Evolutionary conservation across 2,329 filamentous ascomycete species (phyloP).

Genomic region (Aspergillus brasiliensis): DNA sequence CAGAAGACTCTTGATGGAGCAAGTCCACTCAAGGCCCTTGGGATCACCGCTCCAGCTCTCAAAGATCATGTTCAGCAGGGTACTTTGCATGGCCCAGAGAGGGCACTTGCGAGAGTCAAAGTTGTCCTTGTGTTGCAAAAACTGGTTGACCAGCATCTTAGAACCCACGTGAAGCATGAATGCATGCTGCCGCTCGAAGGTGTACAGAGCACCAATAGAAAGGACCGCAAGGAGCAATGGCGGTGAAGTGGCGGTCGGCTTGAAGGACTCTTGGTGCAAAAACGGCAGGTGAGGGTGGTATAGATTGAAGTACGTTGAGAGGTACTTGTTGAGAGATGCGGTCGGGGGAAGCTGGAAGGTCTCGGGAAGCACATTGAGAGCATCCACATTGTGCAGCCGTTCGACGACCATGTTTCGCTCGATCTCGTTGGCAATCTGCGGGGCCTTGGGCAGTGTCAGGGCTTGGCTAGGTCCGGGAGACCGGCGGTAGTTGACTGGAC

Average conservation of each 20-base stretch:
- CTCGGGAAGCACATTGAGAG: slow-evolving; percentile 78
- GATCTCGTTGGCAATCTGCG: slow-evolving; percentile 80
- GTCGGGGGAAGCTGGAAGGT: slow-evolving; percentile 85
- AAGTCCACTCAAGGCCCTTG: slow-evolving; percentile 97
- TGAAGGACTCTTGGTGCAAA: slow-evolving; percentile 88
- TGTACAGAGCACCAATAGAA: slow-evolving; percentile 93
- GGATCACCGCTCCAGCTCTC: slow-evolving; percentile 98
- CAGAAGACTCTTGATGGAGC: slow-evolving; percentile 95
- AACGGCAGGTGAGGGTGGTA: slow-evolving; percentile 98
- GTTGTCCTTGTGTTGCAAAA: slow-evolving; percentile 96
- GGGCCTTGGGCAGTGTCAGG: slow-evolving; percentile 68
- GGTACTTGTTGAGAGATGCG: slow-evolving; percentile 81
- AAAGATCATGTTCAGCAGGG: slow-evolving; percentile 96
- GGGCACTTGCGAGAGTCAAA: slow-evolving; percentile 98
- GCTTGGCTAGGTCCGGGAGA: slow-evolving; percentile 69
- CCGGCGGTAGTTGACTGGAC: slow-evolving; percentile 68
- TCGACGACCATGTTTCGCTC: slow-evolving; percentile 83
- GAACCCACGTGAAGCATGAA: slow-evolving; percentile 97
- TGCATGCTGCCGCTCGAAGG: slow-evolving; percentile 94
- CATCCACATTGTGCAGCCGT: slow-evolving; percentile 79
- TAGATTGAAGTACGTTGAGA: slow-evolving; percentile 93
- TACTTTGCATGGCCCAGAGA: slow-evolving; percentile 97
- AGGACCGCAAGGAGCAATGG: slow-evolving; percentile 85
- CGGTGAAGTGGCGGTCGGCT: slow-evolving; percentile 75
- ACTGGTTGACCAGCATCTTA: slow-evolving; percentile 95